Evolutionary conservation across 805 yeast species (phyloP), one percentile per base, ranked within the genome.

Genomic region (Cyberlindnera saturnus): DNA sequence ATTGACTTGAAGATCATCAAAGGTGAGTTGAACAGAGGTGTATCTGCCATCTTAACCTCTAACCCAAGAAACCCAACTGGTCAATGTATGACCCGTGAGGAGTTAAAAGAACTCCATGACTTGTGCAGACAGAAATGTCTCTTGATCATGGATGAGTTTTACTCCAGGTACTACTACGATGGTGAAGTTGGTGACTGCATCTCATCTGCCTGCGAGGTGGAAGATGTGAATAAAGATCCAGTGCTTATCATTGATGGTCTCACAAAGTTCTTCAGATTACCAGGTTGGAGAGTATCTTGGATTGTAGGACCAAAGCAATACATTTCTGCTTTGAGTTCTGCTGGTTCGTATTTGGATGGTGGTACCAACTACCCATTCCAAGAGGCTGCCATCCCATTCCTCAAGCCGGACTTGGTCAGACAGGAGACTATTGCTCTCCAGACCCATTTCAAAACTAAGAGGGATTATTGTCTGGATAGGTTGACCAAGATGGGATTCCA

Each of bases 261-360:
- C 32, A 77, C 83, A 39, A 77, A 77, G 59, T 77, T 79, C 2
- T 77, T 77, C 63, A 65, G 83, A 46, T 66, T 77, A 38, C 83
- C 83, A 3, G 83, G 83, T 2, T 77, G 82, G 82, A 66, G 83
- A 60, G 72, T 74, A 10, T 77, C 82, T 51, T 77, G 83, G 83
- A 67, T 77, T 42, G 63, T 77, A 46, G 83, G 82, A 1, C 83
- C 83, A 15, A 81, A 75, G 51, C 77, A 74, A 40, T 77, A 77
- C 54, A 74, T 77, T 49, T 65, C 63, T 41, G 75, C 80, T 3
- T 65, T 77, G 46, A 66, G 76, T 40, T 73, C 79, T 20, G 80
- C 82, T 5, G 83, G 82, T 3, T 77, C 82, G 1, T 77, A 65
- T 46, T 60, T 77, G 45, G 83, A 77, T 47, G 83, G 83, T 38